Base-by-base conservation (phyloP, 1,139 yeast species). In the Nakaseomyces bracarensis region DNA sequence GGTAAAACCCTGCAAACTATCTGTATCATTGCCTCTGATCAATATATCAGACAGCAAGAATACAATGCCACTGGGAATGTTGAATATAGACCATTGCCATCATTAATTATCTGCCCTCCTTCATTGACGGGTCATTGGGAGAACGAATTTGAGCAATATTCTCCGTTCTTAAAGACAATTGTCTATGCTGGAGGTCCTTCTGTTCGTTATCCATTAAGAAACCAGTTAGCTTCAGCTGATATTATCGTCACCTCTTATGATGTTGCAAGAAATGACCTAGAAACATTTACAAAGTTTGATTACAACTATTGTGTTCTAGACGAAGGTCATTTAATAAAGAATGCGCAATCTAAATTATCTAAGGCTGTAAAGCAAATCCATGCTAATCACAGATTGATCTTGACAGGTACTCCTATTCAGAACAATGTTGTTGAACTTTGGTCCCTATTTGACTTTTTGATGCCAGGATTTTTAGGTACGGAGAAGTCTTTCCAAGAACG, bases 51-150 rank as follows among this genome's bases (percentile, higher is more conserved):
- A 55, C 79, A 77, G 11, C 82, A 82, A 51, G 82, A 78, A 49
- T 82, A 70, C 60, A 68, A 75, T 45, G 57, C 57, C 29, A 78
- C 94, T 0, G 64, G 72, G 21, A 71, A 82, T 0, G 68, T 71
- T n/a, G 95, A 87, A 51, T 75, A 72, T 38, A 71, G 94, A 49
- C 79, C 76, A 28, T 68, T 91, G 26, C 95, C 98, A 0, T 78
- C 96, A 0, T 67, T 93, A 52, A 79, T 93, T 39, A 75, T 93
- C 20, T 91, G 98, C 67, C 99, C 99, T 1, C 97, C 98, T 0
- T 86, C 97, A 1, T 74, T 93, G 51, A 87, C 96, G 1, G 98
- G 98, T 21, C 98, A 93, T 64, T 93, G 99, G 99, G 95, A 87
- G 61, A 96, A 86, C 61, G 99, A 93, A 65, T 70, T 93, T 49